phyloP scores from a whole-genome alignment of 345 rosid species.

The Acer saccharum region DNA sequence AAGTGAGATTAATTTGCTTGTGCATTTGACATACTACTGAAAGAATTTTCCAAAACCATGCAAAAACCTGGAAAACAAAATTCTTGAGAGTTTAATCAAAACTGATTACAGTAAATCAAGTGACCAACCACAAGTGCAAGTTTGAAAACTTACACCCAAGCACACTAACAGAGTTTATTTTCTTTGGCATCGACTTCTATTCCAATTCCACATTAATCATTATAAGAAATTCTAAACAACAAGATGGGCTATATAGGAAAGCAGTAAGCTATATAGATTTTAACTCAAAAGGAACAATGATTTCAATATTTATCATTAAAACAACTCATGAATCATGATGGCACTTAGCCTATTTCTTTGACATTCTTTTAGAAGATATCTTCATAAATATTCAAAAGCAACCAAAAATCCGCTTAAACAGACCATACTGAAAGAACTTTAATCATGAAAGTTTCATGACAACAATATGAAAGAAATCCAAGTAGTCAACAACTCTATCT shows the following conservation, averaged over 20 bases:
- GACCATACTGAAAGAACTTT: no score
- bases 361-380: no score
- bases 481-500: neutral
- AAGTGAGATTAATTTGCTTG: neutral
- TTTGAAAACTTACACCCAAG: no score
- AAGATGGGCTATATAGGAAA: neutral
- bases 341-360: no score
- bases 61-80: neutral
- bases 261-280: neutral
- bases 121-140: neutral
- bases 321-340: no score
- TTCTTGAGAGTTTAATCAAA: neutral
- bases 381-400: no score
- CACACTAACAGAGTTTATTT: no score
- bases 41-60: neutral
- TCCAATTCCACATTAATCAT: neutral
- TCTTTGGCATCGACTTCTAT: neutral
- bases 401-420: no score
- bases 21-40: neutral
- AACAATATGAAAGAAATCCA: neutral
- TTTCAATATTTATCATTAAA: neutral
- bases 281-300: neutral
- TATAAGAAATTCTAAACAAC: neutral
- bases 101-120: neutral
- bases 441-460: no score